Percentiles rank a stretch among this genome's conserved stretches.
Conservation (phyloP, 2,329 filamentous ascomycete genomes). For the Sporothrix phasma region DNA sequence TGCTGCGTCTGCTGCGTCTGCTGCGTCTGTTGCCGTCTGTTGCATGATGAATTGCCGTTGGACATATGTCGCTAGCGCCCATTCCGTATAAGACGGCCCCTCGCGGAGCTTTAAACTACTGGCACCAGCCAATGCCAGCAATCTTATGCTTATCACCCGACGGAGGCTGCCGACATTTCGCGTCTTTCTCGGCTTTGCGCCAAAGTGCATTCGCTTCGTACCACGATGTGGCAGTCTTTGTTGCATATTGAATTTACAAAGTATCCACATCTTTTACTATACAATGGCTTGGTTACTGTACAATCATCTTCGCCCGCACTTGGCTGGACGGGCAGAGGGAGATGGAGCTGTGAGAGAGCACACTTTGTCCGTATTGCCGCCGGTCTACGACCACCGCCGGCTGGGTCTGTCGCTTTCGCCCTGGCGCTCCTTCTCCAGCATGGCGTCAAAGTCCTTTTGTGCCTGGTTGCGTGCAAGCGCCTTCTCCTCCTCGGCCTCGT, state of each 20-base stretch:
- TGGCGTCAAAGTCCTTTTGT: slow-evolving; percentile 21
- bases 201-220: not conserved
- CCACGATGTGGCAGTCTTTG: not conserved
- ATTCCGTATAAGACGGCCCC: not conserved
- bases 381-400: not conserved
- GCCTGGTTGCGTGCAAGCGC: slow-evolving; percentile 13
- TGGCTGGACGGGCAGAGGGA: not conserved
- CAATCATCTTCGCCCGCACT: not conserved
- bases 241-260: too few species aligned
- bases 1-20: too few species aligned
- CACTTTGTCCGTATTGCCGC: not conserved
- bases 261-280: too few species aligned
- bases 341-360: not conserved
- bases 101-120: not conserved
- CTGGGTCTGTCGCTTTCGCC: slow-evolving; percentile 12
- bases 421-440: slow-evolving; percentile 21
- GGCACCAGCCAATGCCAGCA: not conserved
- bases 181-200: not conserved
- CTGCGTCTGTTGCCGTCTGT: not conserved
- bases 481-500: slow-evolving; percentile 13
- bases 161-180: slow-evolving; percentile 10
- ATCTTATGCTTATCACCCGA: not conserved
- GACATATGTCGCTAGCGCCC: not conserved
- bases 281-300: not conserved
- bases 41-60: not conserved